These are phyloP conservation scores for Ophiocytium majus DNA, from an alignment of 352 stramenopile species.

Conservation along the genomic window DNA sequence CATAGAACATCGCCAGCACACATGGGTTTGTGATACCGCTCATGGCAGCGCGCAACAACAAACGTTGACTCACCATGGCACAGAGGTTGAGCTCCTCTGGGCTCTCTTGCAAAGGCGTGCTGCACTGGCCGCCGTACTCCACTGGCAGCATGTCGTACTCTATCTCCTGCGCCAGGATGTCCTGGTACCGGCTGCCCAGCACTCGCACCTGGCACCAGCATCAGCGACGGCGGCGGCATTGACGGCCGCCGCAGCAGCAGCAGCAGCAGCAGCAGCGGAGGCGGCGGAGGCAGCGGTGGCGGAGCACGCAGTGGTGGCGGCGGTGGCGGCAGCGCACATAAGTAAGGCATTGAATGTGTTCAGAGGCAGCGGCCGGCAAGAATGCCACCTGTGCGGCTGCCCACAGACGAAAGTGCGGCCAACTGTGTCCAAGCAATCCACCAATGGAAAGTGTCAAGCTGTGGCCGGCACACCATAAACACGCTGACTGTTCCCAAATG, in stretches of 20 bases:
- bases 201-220: slow-evolving; percentile 8
- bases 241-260: background rate
- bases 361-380: background rate
- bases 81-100: slow-evolving; percentile 27
- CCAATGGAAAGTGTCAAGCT: no score
- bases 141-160: slow-evolving; percentile 38
- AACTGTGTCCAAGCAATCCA: no score
- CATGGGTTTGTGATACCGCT: no score
- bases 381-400: background rate
- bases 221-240: no score
- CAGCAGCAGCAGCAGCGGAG: background rate
- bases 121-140: slow-evolving; percentile 35
- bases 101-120: slow-evolving; percentile 30
- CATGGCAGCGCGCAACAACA: background rate
- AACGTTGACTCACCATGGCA: background rate
- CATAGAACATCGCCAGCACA: no score
- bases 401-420: no score
- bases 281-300: background rate
- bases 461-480: no score
- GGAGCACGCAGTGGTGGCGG: background rate
- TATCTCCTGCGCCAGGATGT: slow-evolving; percentile 33
- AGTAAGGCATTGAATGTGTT: background rate
- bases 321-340: background rate
- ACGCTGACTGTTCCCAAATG: no score
- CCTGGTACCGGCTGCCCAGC: slow-evolving; percentile 8